Base-by-base conservation (phyloP, 768 basidiomycete genomes). In the Boletus sp. region DNA sequence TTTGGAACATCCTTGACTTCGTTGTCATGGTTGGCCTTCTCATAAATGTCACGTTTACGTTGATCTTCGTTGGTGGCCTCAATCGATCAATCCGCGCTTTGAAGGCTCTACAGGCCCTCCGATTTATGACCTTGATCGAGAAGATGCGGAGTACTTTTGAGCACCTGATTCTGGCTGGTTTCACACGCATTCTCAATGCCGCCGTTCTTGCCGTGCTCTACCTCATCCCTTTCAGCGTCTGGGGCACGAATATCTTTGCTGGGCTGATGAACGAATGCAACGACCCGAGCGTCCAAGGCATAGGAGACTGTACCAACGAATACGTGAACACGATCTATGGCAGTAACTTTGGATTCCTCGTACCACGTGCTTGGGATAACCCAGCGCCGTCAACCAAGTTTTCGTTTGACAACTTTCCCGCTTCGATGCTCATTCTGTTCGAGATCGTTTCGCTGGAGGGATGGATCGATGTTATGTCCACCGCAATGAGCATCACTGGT, bases 401-500 rank as follows among this genome's bases (percentile, higher is more conserved):
- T 74, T 88, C 87, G 3, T 98, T 98, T 65, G 96, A 98, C 71
- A 83, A 76, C 14, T 98, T 98, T 72, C 78, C 82, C 7, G 74
- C 85, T 4, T 88, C 92, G 0, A 75, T 98, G 38, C 79, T 98
- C 50, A 97, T 98, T 64, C 79, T 98, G 1, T 98, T 97, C 63
- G 96, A 98, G 72, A 93, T 96, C 60, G 92, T 98, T 23, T 96
- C 94, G 0, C 74, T 97, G 46, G 94, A 96, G 72, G 96, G 96
- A 2, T 98, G 95, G 96, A 81, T 90, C n/a, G 92, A 95, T 65
- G 96, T 94, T 47, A 88, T 97, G 88, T 74, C 72, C 35, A 79
- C 86, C 25, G 87, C 87, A 1, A 89, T 89, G 69, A 83, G 85
- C 57, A 88, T 97, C 58, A 85, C 82, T 1, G 90, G 87, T 5